Evolutionary conservation across 768 basidiomycete genomes (phyloP).

Genomic region (Mycena chlorophos): DNA sequence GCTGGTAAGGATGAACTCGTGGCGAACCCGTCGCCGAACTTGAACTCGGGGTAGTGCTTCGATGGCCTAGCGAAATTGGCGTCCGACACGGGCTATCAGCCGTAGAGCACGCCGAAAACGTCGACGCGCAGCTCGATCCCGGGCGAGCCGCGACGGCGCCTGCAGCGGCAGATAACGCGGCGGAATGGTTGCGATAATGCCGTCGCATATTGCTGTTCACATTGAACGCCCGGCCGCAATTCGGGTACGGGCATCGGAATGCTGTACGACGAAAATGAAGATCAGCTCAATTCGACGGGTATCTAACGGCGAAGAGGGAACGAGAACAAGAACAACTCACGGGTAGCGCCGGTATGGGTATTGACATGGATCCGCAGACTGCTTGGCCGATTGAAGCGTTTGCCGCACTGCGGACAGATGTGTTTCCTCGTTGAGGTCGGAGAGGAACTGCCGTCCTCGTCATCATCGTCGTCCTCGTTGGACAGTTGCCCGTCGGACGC

Average conservation of each 20-base stretch:
- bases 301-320: neutral
- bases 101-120: neutral
- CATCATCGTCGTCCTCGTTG: neutral
- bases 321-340: neutral
- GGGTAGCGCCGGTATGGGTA: neutral
- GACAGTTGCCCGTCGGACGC: neutral
- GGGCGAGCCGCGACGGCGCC: neutral
- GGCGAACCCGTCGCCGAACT: too few species aligned
- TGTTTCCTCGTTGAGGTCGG: neutral
- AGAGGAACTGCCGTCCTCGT: neutral
- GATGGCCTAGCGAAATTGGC: too few species aligned
- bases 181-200: conserved; percentile 46
- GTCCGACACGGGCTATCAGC: too few species aligned
- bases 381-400: neutral
- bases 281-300: neutral
- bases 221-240: conserved; percentile 53
- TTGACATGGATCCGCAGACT: neutral
- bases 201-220: conserved; percentile 58
- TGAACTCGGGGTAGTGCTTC: too few species aligned
- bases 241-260: conserved; percentile 49
- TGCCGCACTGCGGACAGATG: neutral
- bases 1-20: too few species aligned
- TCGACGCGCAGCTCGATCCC: neutral
- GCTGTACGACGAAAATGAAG: conserved; percentile 30
- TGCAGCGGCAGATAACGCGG: neutral